Conservation (phyloP, 1,284 basidiomycete species). For the Papiliotrema terrestris region DNA sequence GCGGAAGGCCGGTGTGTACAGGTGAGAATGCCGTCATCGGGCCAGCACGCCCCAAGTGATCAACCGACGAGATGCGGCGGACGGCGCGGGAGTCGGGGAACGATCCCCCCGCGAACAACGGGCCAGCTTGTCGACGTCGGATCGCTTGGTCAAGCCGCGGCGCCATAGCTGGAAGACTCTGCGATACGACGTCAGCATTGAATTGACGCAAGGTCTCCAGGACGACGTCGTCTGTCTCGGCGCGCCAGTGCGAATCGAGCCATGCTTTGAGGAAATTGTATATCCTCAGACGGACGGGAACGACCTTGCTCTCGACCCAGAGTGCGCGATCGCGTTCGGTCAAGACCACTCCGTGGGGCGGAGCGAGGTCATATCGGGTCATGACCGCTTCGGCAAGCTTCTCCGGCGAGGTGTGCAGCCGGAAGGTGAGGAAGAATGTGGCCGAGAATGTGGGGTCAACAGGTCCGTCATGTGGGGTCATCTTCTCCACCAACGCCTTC, state of each 20-base stretch:
- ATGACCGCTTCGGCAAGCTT: constrained; percentile 75
- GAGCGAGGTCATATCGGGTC: constrained; percentile 71
- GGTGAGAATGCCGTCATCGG: background rate
- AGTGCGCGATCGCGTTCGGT: constrained; percentile 59
- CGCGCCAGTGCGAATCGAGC: constrained; percentile 87
- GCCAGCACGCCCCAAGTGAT: constrained; percentile 6
- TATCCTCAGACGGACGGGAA: constrained; percentile 82
- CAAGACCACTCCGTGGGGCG: constrained; percentile 37
- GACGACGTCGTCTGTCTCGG: constrained; percentile 56
- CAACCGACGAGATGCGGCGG: constrained; percentile 13
- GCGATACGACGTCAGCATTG: constrained; percentile 33
- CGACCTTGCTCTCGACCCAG: constrained; percentile 82
- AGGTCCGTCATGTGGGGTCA: constrained; percentile 87
- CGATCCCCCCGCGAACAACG: constrained; percentile 9
- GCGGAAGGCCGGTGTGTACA: constrained; percentile 34
- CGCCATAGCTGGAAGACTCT: constrained; percentile 42
- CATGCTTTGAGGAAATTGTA: constrained; percentile 90
- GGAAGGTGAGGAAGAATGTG: constrained; percentile 93
- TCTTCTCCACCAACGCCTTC: constrained; percentile 82
- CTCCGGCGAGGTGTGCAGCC: constrained; percentile 78
- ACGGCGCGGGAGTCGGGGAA: constrained; percentile 5
- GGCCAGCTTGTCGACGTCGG: constrained; percentile 17
- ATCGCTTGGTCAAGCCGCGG: constrained; percentile 37
- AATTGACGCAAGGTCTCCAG: constrained; percentile 50
- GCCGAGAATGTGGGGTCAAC: constrained; percentile 79